These are phyloP conservation scores for Vanderwaltozyma verrucispora DNA, from an alignment of 805 yeast species.

Conservation along the genomic window DNA sequence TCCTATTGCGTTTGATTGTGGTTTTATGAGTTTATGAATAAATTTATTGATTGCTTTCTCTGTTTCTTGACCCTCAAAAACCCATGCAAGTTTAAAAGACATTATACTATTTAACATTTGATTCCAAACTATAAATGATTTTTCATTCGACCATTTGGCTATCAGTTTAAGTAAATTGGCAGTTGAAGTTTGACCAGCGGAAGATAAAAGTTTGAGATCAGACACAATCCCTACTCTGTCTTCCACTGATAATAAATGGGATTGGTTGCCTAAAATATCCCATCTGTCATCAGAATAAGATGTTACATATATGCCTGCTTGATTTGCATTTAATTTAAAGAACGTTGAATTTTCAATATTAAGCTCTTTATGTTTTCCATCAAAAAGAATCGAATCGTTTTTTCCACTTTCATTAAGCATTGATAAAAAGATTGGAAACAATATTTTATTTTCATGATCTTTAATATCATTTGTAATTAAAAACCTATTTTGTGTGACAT, in stretches of 20 bases:
- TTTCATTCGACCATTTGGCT: conserved; percentile 47
- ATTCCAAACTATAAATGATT: conserved; percentile 61
- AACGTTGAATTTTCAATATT: conserved; percentile 36
- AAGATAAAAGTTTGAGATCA: conserved; percentile 60
- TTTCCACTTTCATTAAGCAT: conserved; percentile 47
- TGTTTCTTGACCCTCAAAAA: conserved; percentile 37
- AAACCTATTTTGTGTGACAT: conserved; percentile 60
- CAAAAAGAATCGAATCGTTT: conserved; percentile 44
- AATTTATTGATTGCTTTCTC: conserved; percentile 41
- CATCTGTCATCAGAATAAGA: conserved; percentile 61
- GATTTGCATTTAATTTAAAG: conserved; percentile 63
- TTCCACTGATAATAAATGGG: conserved; percentile 52
- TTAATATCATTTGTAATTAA: conserved; percentile 66
- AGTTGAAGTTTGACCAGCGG: conserved; percentile 59
- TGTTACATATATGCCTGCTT: conserved; percentile 66
- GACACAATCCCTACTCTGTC: conserved; percentile 73
- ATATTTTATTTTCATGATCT: conserved; percentile 53
- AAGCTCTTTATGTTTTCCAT: conserved; percentile 37
- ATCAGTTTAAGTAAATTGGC: conserved; percentile 49
- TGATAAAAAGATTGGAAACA: conserved; percentile 62
- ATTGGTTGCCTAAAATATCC: conserved; percentile 49
- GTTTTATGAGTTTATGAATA: conserved; percentile 13
- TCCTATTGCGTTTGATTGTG: conserved; percentile 48
- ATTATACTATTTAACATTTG: conserved; percentile 42
- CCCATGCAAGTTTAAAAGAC: conserved; percentile 41